These are phyloP conservation scores for Colletotrichum sp. DNA, from an alignment of 2,329 filamentous ascomycete genomes.

Conservation along the genomic window DNA sequence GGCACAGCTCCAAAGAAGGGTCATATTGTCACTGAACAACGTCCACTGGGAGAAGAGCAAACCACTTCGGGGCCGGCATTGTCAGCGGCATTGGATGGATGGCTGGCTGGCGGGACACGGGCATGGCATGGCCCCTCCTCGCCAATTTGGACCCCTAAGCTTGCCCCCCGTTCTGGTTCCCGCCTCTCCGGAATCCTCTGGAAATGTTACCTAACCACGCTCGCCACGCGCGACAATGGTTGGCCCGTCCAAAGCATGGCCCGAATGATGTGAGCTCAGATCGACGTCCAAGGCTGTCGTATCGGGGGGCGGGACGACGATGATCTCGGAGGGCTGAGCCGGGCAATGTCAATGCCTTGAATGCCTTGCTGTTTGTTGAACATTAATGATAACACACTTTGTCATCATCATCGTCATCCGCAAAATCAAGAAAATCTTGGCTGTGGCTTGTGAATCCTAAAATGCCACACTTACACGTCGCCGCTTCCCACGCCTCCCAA, in stretches of 20 bases:
- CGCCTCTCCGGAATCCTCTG: background rate
- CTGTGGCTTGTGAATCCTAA: slow-evolving; percentile 8
- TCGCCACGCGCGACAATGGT: background rate
- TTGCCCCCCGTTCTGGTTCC: background rate
- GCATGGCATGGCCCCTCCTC: background rate
- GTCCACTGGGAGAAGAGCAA: background rate
- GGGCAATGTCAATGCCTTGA: background rate
- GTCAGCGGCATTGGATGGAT: background rate
- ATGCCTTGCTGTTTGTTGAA: background rate
- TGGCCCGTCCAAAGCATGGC: background rate
- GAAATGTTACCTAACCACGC: background rate
- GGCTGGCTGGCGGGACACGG: background rate
- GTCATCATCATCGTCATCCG: background rate
- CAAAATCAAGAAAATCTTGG: background rate
- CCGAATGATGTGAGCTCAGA: background rate
- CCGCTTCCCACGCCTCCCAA: background rate
- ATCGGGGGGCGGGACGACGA: background rate
- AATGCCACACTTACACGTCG: background rate
- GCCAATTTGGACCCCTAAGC: background rate
- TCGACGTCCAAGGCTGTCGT: background rate
- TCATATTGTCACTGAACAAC: background rate
- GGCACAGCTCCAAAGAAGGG: background rate
- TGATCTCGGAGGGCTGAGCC: slow-evolving; percentile 7
- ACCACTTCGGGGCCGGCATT: background rate
- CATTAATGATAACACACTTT: background rate